Conservation (phyloP, 1,284 basidiomycete genomes). For the Inonotus obliquus region DNA sequence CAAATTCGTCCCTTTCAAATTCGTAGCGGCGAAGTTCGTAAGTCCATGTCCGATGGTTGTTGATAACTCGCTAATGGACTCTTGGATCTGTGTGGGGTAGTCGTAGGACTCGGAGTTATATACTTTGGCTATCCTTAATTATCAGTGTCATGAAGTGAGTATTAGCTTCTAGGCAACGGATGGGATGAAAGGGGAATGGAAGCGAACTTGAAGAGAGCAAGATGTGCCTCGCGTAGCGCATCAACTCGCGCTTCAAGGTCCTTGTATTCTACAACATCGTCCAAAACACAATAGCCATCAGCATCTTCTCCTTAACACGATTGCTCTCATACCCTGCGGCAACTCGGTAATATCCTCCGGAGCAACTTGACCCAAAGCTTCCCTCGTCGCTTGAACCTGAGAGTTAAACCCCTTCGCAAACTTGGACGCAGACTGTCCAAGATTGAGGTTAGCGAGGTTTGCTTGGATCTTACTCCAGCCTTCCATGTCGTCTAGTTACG, state of each 20-base stretch:
- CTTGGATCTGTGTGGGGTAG: slow-evolving; percentile 78
- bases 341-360: slow-evolving; percentile 95
- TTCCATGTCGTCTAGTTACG: slow-evolving; percentile 49
- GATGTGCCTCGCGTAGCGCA: slow-evolving; percentile 80
- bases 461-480: slow-evolving; percentile 68
- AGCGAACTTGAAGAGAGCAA: slow-evolving; percentile 72
- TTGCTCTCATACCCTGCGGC: slow-evolving; percentile 57
- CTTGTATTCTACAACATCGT: slow-evolving; percentile 73
- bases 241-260: slow-evolving; percentile 94
- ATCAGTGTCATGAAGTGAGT: not conserved
- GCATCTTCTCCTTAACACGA: slow-evolving; percentile 18
- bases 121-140: slow-evolving; percentile 70
- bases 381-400: slow-evolving; percentile 85
- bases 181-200: not conserved
- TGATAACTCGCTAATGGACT: slow-evolving; percentile 68
- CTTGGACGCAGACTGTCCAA: slow-evolving; percentile 67
- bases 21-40: slow-evolving; percentile 81
- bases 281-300: slow-evolving; percentile 1
- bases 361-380: slow-evolving; percentile 85
- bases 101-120: slow-evolving; percentile 88
- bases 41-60: slow-evolving; percentile 75
- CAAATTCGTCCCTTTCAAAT: slow-evolving; percentile 87
- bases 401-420: slow-evolving; percentile 82
- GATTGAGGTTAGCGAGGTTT: slow-evolving; percentile 54
- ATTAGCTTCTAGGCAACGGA: not conserved